Evolutionary conservation across 1,284 basidiomycete genomes (phyloP).

Genomic region (Moniliophthora roreri): DNA sequence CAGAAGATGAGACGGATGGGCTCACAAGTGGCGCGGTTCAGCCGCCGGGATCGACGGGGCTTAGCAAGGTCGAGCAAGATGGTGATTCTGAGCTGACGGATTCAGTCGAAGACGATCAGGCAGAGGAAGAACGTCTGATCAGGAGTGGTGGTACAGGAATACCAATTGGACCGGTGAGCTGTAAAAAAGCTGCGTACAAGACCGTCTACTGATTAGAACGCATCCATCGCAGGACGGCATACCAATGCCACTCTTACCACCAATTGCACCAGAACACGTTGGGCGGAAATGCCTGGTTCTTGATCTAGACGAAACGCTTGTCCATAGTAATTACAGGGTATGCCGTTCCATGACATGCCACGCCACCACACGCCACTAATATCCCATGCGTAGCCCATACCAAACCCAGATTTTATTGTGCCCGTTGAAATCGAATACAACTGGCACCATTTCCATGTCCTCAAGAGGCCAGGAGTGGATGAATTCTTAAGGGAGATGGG

Average conservation of each 20-base stretch:
- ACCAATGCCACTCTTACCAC: slow-evolving; percentile 77
- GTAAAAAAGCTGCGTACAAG: background rate
- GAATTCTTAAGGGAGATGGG: slow-evolving; percentile 97
- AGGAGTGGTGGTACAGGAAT: slow-evolving; percentile 51
- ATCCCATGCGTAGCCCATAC: slow-evolving; percentile 69
- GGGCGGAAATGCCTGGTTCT: slow-evolving; percentile 87
- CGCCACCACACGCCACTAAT: slow-evolving; percentile 10
- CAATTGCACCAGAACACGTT: slow-evolving; percentile 59
- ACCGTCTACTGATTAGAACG: background rate
- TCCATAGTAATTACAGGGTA: slow-evolving; percentile 85
- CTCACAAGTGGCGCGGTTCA: slow-evolving; percentile 57
- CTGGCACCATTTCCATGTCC: slow-evolving; percentile 98
- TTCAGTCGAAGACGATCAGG: slow-evolving; percentile 37
- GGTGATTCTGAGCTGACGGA: slow-evolving; percentile 36
- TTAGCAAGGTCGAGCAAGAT: slow-evolving; percentile 48
- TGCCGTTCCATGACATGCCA: slow-evolving; percentile 12
- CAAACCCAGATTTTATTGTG: slow-evolving; percentile 96
- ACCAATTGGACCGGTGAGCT: slow-evolving; percentile 47
- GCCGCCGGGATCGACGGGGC: slow-evolving; percentile 52
- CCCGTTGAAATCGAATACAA: slow-evolving; percentile 99
- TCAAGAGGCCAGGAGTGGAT: slow-evolving; percentile 98
- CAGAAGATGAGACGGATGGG: slow-evolving; percentile 54
- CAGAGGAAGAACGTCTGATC: slow-evolving; percentile 50
- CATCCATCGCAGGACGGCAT: slow-evolving; percentile 65
- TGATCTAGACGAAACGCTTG: slow-evolving; percentile 87